Base-by-base conservation (phyloP, 1,284 basidiomycete species). In the Trametes versicolor region DNA sequence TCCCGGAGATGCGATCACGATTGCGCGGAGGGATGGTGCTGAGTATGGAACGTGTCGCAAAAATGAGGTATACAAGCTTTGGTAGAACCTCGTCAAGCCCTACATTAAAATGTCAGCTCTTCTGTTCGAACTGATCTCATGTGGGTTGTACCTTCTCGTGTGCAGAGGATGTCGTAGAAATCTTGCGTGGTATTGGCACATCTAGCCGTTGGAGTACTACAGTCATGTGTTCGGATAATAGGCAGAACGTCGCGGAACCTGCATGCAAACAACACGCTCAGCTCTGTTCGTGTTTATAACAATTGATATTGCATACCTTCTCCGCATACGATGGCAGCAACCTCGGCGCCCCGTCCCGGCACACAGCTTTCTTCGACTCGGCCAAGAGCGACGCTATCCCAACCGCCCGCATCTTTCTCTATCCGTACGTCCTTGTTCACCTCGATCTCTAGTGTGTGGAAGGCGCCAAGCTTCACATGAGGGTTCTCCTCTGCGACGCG, bases 201-300 rank as follows among this genome's bases (percentile, higher is more conserved):
- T 96, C 94, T 67, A 99, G 91, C 9, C 98, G 88, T 76, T 99
- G 96, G 9, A 95, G 82, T 45, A 99, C 91, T 29, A 98, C 85
- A 0, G 98, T 99, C 92, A 99, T 98, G 79, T 99, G 96, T 72
- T 98, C 92, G 0, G 96, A 98, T 25, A 99, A 83, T 27, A 99
- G 81, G 77, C 97, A 99, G 73, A 99, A 94, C 1, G 94, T 92
- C 0, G 98, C 98, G 4, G 89, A 92, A 19, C 97, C 96, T 90
- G 66, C 7, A 4, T 13, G 15, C 8, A 19, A 2, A 29, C 23
- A 12, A 36, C 27, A 9, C 19, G 37, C 63, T 32, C 27, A 21
- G 17, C 17, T 43, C 41, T 19, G 6, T 15, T 21, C 8, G 9
- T 23, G 51, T 9, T 21, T 36, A 0, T n/a, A 15, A 19, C 21